Evolutionary conservation across 441 rosid species (phyloP), one percentile per base, ranked within the genome.

Genomic region (Euphorbia celastroides): DNA sequence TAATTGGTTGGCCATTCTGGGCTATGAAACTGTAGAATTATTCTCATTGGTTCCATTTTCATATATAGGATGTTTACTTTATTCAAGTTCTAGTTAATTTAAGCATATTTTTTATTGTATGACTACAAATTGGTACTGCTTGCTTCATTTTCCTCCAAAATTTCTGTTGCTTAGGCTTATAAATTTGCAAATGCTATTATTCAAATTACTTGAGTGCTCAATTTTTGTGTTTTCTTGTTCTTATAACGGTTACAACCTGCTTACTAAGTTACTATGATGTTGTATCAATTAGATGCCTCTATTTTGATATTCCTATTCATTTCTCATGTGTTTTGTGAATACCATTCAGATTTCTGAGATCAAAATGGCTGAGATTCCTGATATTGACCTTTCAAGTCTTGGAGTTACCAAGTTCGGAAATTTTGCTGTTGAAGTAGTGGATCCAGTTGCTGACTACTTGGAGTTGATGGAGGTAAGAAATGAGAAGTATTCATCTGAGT

Each of bases 371-470:
- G 94, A 89, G 61, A 86, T 94, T 86, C 90, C 93, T 14, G 91
- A 91, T 70, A 76, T 78, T 51, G 89, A 91, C 75, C 96, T 94
- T 75, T 87, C 96, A 78, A 67, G 54, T 60, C 78, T 85, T 62
- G 90, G 96, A 72, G 81, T 83, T 52, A 80, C 90, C 26, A 86
- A 82, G 58, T 83, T 74, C 65, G 96, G 91, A 62, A 84, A 69
- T 72, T 92, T 91, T 75, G 72, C 69, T 54, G 90, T 92, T 38
- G 97, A 94, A 87, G 97, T 94, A 63, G 78, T 91, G 67, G 93
- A 89, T 76, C 94, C 99, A 4, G 94, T 94, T 78, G 83, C 96
- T 6, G 97, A 91, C 77, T 91, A 89, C 71, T 76, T 91, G 84
- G 97, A 88, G 79, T 78, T 94, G 66, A 83, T 94, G 97, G 93